Percentiles rank a stretch among this genome's conserved stretches.
Evolutionary conservation across 2,329 filamentous ascomycete species (phyloP).

Genomic region (Cryphonectria radicalis): DNA sequence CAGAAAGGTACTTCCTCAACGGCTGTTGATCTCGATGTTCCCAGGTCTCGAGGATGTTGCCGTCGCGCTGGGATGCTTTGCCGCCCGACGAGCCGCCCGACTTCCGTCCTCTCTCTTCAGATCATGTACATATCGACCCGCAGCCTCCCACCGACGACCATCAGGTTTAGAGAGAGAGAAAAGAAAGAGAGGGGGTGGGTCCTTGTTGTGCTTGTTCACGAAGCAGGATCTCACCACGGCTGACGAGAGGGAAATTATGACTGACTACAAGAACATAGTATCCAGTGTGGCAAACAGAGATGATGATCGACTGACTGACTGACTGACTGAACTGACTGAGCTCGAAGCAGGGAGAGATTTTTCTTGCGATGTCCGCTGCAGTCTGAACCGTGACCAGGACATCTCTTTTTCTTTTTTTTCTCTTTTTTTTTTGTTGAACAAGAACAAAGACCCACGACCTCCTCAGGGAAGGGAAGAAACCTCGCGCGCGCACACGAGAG

Average conservation of each 20-base stretch:
- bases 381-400: not conserved
- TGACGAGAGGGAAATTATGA: not conserved
- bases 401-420: not conserved
- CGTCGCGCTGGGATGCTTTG: conserved; percentile 3
- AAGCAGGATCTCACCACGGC: conserved; percentile 3
- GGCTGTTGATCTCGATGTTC: not conserved
- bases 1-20: not conserved
- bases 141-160: conserved; percentile 15
- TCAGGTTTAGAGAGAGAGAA: not conserved
- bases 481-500: not conserved
- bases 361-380: not conserved
- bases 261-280: not conserved
- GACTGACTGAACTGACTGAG: conserved; percentile 3
- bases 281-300: not conserved
- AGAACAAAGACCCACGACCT: not conserved
- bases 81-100: conserved; percentile 20
- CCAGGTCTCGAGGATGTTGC: conserved; percentile 7
- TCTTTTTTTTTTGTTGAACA: no score
- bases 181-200: not conserved
- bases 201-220: not conserved
- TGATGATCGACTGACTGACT: not conserved
- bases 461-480: not conserved
- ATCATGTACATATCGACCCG: conserved; percentile 15
- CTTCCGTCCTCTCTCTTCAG: not conserved
- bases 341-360: not conserved